Percentiles rank a stretch among this genome's conserved stretches.
Conservation (phyloP, 148 eudicot species). For the Fagopyrum tataricum region DNA sequence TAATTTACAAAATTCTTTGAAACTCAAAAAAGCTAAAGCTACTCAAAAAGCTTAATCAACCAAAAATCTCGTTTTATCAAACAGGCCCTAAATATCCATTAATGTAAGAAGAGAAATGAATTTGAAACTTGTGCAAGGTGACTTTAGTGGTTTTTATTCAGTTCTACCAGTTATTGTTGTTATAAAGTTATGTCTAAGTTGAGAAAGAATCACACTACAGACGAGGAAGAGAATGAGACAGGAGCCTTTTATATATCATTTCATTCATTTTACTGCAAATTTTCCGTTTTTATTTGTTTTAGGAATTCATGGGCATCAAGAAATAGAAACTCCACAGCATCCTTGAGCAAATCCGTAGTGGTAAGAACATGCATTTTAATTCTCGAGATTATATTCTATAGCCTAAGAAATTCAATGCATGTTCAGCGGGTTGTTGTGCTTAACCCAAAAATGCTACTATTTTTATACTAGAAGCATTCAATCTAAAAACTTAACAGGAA, state of each 20-base stretch:
- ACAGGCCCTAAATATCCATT: too few species aligned
- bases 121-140: neutral
- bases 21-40: too few species aligned
- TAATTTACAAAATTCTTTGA: too few species aligned
- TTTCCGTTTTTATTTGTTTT: neutral
- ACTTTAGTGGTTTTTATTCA: too few species aligned
- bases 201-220: neutral
- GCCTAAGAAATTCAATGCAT: neutral
- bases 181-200: neutral
- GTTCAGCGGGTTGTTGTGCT: neutral
- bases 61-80: too few species aligned
- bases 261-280: neutral
- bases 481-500: neutral
- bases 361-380: neutral
- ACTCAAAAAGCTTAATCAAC: too few species aligned
- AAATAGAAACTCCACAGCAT: constrained; percentile 1
- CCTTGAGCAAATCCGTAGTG: neutral
- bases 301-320: constrained; percentile 3
- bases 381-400: neutral
- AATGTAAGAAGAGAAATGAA: neutral
- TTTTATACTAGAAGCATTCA: neutral
- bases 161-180: neutral
- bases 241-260: neutral
- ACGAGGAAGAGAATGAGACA: neutral
- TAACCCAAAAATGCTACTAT: neutral